Percentiles rank a stretch among this genome's conserved stretches.
These are phyloP conservation scores for Salvia splendens DNA, from an alignment of 257 asterid species.

Conservation along the genomic window DNA sequence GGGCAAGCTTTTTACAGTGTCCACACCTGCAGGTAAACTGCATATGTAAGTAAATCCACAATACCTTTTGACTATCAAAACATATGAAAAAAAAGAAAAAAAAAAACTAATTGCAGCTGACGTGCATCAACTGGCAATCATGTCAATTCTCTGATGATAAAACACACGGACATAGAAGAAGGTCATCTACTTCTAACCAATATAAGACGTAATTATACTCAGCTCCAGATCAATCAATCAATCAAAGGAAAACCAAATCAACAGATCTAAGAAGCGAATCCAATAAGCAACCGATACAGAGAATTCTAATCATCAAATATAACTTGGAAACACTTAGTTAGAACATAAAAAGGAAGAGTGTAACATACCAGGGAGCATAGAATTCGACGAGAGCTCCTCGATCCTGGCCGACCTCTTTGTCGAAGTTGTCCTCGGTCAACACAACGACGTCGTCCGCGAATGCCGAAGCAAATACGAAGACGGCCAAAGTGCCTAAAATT, in stretches of 20 bases:
- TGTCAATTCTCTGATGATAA: background rate
- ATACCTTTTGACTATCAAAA: background rate
- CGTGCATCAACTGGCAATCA: background rate
- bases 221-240: constrained; percentile 13
- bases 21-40: constrained; percentile 70
- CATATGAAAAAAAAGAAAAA: background rate
- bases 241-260: background rate
- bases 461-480: constrained; percentile 47
- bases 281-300: background rate
- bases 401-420: constrained; percentile 86
- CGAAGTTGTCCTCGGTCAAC: constrained; percentile 80
- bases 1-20: constrained; percentile 96
- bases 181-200: background rate
- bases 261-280: constrained; percentile 27
- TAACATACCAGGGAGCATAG: constrained; percentile 81
- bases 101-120: background rate
- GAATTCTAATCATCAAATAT: background rate
- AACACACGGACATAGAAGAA: background rate
- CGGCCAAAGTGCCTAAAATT: constrained; percentile 37
- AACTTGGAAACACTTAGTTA: background rate
- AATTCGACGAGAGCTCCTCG: constrained; percentile 90
- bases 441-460: constrained; percentile 72
- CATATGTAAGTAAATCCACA: background rate
- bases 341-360: background rate
- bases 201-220: background rate